Evolutionary conservation across 2,329 filamentous ascomycete species (phyloP).

Genomic region (Aspergillaceae sp.): DNA sequence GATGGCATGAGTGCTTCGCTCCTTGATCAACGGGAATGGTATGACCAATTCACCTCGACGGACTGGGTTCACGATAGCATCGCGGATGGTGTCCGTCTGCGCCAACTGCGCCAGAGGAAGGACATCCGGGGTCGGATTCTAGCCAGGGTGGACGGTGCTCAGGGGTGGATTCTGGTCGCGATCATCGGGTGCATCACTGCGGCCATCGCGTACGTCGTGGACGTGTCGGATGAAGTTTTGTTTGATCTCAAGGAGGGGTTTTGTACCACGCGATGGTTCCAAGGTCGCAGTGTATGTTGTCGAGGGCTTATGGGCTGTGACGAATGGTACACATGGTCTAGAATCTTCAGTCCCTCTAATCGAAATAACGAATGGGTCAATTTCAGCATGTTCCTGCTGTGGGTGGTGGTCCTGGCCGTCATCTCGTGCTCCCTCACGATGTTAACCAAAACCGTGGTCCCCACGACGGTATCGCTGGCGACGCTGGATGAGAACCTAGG

Average conservation of each 20-base stretch:
- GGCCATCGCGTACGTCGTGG: conserved; percentile 75
- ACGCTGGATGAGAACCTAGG: conserved; percentile 90
- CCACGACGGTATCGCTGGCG: conserved; percentile 74
- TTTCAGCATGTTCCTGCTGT: conserved; percentile 64
- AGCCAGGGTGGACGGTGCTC: conserved; percentile 72
- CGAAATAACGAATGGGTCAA: conserved; percentile 56
- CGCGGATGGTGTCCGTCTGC: conserved; percentile 82
- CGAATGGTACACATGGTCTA: conserved; percentile 57
- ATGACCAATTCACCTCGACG: conserved; percentile 94
- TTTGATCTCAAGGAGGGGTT: conserved; percentile 92
- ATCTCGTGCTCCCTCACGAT: conserved; percentile 72
- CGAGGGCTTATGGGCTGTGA: conserved; percentile 46
- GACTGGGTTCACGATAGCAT: conserved; percentile 99
- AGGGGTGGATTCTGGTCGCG: conserved; percentile 91
- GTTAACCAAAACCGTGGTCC: conserved; percentile 87
- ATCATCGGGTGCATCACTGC: conserved; percentile 82
- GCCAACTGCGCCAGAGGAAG: conserved; percentile 69
- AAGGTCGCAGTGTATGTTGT: conserved; percentile 62
- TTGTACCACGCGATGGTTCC: conserved; percentile 63
- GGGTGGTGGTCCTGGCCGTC: conserved; percentile 61
- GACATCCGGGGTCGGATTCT: conserved; percentile 74
- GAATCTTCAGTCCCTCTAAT: conserved; percentile 48
- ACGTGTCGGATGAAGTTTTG: conserved; percentile 73
- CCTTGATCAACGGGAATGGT: conserved; percentile 87
- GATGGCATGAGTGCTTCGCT: conserved; percentile 50